Evolutionary conservation across 1,284 basidiomycete species (phyloP), one percentile per base, ranked within the genome.

Genomic region (Ustilago sp.): DNA sequence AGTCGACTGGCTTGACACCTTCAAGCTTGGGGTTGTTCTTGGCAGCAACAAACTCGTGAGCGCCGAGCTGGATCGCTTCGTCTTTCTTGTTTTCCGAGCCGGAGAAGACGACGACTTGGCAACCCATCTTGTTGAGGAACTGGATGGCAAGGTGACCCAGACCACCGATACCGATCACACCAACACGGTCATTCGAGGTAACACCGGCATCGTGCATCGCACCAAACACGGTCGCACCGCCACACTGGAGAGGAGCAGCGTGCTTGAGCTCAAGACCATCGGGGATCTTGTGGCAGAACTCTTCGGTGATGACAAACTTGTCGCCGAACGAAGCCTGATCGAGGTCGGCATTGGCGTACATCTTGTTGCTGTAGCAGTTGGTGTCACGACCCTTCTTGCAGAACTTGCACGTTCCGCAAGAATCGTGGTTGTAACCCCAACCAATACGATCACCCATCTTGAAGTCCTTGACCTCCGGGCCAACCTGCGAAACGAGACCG

Each of bases 281-380:
- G 15, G 83, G 83, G 45, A 85, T 83, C 43, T 55, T 53, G 74
- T 84, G 81, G 38, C 79, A 78, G 56, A 83, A 85, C 17, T 70
- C 50, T 23, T 80, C 72, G 43, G 77, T 67, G 51, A 85, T 60
- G 60, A 85, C 83, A 57, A 79, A 81, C 54, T 68, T 70, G 65
- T 84, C 82, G n/a, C 80, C 81, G 50, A 85, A 82, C 28, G 75
- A 76, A 28, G 75, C 83, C 58, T 80, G 74, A 54, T 85, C 80
- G 8, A 77, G 53, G 54, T 85, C 81, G 17, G 61, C 67, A 4
- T 34, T 35, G 43, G 60, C 83, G 68, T 83, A 85, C 75, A 80
- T 79, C 41, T 63, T 34, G 69, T 76, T 80, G 17, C 71, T 52
- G 47, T 69, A 68, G 79, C 83, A 85, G 57, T 78, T 72, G 53